Base-by-base conservation (phyloP, 2,329 filamentous ascomycete genomes). In the Byssochlamys sp. region DNA sequence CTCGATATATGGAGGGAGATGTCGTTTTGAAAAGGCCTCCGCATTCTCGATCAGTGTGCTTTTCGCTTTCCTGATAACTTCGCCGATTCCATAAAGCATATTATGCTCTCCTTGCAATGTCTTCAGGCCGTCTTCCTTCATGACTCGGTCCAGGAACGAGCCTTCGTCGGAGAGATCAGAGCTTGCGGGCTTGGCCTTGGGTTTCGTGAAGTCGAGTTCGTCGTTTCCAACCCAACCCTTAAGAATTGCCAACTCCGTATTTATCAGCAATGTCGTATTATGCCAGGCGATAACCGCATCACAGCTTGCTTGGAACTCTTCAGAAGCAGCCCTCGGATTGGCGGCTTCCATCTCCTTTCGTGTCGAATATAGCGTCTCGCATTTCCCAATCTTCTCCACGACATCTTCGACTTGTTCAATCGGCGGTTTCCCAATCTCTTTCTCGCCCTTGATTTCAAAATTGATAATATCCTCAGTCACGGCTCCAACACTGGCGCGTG, bases 171-270 rank as follows among this genome's bases (percentile, higher is more conserved):
- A 85, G 53, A 96, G 83, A 58, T 90, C 88, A 63, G 87, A 84
- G 60, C 84, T 84, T 60, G 80, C 83, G 0, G 89, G 87, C 59
- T 84, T 83, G 55, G 84, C 81, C 62, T 88, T 87, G 25, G 86
- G 82, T 68, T 88, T 88, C 54, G 85, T 85, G 69, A 97, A 99
- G 73, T 97, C 91, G 45, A 99, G 82, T 68, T 96, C 91, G 39
- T 91, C 86, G 68, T 99, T 99, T 56, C 94, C 94, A 27, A 99
- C 94, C 94, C 94, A 99, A 61, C 88, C 91, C 72, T 94, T 91
- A 61, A 99, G 75, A 62, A 97, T 91, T 12, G 86, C 85, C 59
- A 99, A 82, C 72, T 99, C 90, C 2, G 90, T 96, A 71, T 95
- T 96, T 79, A 99, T 97, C 69, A 96, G 85, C 69, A 92, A 86